Evolutionary conservation across 148 eudicot species (phyloP).

Genomic region (Fallopia convolvulus): DNA sequence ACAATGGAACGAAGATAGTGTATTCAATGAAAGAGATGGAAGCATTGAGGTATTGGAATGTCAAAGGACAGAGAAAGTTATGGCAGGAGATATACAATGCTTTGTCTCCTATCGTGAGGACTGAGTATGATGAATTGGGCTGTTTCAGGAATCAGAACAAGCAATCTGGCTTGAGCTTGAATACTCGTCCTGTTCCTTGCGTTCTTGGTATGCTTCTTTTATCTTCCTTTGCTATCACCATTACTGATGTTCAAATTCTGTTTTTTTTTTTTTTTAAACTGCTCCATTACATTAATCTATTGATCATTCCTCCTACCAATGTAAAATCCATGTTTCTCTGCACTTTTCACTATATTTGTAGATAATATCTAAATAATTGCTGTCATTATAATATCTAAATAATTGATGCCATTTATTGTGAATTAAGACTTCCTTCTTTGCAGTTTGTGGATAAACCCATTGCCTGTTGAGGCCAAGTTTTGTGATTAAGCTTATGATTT

Average conservation of each 20-base stretch:
- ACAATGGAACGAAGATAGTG: slow-evolving; percentile 16
- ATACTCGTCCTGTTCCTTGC: slow-evolving; percentile 25
- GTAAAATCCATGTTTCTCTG: slow-evolving; percentile 2
- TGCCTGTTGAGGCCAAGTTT: not conserved
- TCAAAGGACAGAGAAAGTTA: slow-evolving; percentile 35
- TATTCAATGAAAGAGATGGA: slow-evolving; percentile 40
- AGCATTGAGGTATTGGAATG: slow-evolving; percentile 31
- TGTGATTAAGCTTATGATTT: not conserved
- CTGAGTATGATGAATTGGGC: slow-evolving; percentile 48
- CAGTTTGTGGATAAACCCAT: not conserved
- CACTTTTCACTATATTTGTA: not conserved
- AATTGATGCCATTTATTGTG: not conserved
- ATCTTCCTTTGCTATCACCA: no score
- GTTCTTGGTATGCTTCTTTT: slow-evolving; percentile 34
- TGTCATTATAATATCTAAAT: no score
- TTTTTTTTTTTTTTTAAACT: no score
- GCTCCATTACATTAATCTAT: no score
- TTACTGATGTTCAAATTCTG: no score
- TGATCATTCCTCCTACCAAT: no score
- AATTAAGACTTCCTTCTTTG: not conserved
- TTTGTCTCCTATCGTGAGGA: slow-evolving; percentile 24
- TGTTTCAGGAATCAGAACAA: slow-evolving; percentile 24
- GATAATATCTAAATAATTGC: no score
- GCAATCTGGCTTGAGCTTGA: slow-evolving; percentile 20
- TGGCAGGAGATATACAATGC: slow-evolving; percentile 41